Evolutionary conservation across 1,284 basidiomycete genomes (phyloP), one percentile per base, ranked within the genome.

Genomic region (Cutaneotrichosporon sp.): DNA sequence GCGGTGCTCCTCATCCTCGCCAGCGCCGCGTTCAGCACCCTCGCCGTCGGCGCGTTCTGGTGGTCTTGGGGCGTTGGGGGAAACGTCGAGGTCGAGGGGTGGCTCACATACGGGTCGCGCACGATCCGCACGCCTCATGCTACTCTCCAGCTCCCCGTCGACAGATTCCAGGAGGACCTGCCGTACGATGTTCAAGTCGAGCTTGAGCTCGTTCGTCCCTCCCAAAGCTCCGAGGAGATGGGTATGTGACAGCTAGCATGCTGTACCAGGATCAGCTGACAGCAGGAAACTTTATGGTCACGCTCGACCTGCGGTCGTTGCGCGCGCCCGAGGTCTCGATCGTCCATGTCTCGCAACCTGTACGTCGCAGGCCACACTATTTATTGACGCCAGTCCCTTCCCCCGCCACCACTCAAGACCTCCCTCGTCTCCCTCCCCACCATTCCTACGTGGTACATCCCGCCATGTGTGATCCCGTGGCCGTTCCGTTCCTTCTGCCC

Each of bases 251-350:
- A 36, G 26, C 16, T 10, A 34, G 53, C 16, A 31, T 2, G 3
- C 4, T 9, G 18, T 11, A 14, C 42, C 21, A 36, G 18, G 21
- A 14, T 30, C 21, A 36, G 51, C 60, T 56, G 30, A 50, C 49
- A 8, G n/a, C 61, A 79, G 80, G 77, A 56, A 81, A 80, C 67
- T 81, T 81, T 57, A 81, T 81, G 80, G 70, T 81, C 22, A 71
- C 73, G 11, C 64, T 81, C 2, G 77, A 81, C 21, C 65, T 80
- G 21, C 69, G 74, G 36, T 75, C 74, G 5, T 51, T 66, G 3
- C 61, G 67, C 6, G 64, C 70, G 21, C 71, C 74, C 9, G 70
- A 74, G 16, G 31, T 62, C 1, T 52, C 64, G 5, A 57, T 80
- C 40, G 63, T 76, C 22, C 66, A 61, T 16, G 76, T 77, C 16